Evolutionary conservation across 129 eudicot genomes (phyloP).

Genomic region (Artemisia tridentata): DNA sequence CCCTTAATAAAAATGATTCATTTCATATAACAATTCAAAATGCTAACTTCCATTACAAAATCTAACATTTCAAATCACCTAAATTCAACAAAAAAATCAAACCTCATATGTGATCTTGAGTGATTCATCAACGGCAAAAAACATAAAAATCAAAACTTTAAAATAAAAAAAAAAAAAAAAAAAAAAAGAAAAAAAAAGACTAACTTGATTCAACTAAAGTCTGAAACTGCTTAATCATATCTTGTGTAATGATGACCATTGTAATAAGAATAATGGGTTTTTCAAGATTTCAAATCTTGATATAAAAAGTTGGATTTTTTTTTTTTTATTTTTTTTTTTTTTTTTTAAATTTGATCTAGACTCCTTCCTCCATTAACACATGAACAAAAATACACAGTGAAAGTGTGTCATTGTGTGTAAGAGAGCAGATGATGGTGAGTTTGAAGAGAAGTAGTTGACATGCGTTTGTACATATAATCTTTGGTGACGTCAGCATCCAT

Average conservation of each 20-base stretch:
- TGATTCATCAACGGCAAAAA: constrained; percentile 75
- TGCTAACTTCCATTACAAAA: background rate
- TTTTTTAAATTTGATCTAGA: background rate
- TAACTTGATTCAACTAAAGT: constrained; percentile 54
- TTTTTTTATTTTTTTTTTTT: too few relatives aligned
- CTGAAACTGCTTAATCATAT: constrained; percentile 67
- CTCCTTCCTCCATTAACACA: constrained; percentile 4
- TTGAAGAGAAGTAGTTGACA: constrained; percentile 28
- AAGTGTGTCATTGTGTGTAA: background rate
- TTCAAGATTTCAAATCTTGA: too few relatives aligned
- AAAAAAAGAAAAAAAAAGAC: constrained; percentile 11
- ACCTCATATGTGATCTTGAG: constrained; percentile 74
- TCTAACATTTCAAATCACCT: background rate
- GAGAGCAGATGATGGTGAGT: too few relatives aligned
- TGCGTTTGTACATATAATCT: constrained; percentile 24
- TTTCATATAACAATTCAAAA: constrained; percentile 14
- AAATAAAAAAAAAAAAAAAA: background rate
- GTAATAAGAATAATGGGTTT: too few relatives aligned
- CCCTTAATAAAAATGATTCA: background rate
- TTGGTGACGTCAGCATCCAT: too few relatives aligned
- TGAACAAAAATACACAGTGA: too few relatives aligned
- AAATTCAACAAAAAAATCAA: constrained; percentile 20
- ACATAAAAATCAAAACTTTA: constrained; percentile 5
- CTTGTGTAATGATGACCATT: constrained; percentile 67
- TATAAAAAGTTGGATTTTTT: too few relatives aligned